Evolutionary conservation across 1,284 basidiomycete species (phyloP).

Genomic region (Lentinula novae-zelandiae): DNA sequence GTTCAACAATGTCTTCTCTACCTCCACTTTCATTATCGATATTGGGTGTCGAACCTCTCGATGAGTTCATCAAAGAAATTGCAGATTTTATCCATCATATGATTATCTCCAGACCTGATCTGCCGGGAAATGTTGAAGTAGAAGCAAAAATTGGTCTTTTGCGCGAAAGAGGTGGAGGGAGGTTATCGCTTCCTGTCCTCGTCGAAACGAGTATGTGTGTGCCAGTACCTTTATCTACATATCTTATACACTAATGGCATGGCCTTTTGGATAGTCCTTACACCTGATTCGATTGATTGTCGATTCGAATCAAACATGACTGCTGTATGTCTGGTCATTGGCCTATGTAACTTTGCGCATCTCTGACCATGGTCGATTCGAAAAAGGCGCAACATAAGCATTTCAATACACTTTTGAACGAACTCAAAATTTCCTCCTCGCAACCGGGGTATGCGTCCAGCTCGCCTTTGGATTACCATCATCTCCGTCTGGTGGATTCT

Average conservation of each 20-base stretch:
- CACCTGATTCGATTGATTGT: slow-evolving; percentile 51
- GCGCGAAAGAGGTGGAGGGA: slow-evolving; percentile 53
- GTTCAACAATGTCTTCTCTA: slow-evolving; percentile 21
- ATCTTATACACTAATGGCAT: neutral
- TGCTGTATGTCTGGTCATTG: slow-evolving; percentile 46
- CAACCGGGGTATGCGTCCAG: slow-evolving; percentile 43
- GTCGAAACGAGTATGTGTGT: slow-evolving; percentile 81
- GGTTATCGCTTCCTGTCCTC: slow-evolving; percentile 73
- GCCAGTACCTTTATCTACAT: neutral
- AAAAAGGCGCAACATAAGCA: slow-evolving; percentile 78
- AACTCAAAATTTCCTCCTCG: slow-evolving; percentile 53
- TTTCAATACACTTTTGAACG: slow-evolving; percentile 85
- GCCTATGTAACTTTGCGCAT: slow-evolving; percentile 1
- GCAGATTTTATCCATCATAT: slow-evolving; percentile 86
- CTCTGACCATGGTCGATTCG: neutral
- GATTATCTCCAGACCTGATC: slow-evolving; percentile 47
- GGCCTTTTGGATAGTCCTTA: slow-evolving; percentile 38
- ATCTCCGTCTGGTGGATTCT: slow-evolving; percentile 78
- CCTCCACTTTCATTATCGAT: slow-evolving; percentile 83
- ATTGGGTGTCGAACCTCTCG: slow-evolving; percentile 88
- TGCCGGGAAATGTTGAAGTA: slow-evolving; percentile 63
- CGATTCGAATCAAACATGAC: slow-evolving; percentile 93
- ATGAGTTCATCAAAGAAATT: slow-evolving; percentile 90
- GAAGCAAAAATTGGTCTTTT: slow-evolving; percentile 93
- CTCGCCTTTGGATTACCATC: slow-evolving; percentile 70